Base-by-base conservation (phyloP, 2,329 filamentous ascomycete genomes). In the Pseudonectria foliicola region DNA sequence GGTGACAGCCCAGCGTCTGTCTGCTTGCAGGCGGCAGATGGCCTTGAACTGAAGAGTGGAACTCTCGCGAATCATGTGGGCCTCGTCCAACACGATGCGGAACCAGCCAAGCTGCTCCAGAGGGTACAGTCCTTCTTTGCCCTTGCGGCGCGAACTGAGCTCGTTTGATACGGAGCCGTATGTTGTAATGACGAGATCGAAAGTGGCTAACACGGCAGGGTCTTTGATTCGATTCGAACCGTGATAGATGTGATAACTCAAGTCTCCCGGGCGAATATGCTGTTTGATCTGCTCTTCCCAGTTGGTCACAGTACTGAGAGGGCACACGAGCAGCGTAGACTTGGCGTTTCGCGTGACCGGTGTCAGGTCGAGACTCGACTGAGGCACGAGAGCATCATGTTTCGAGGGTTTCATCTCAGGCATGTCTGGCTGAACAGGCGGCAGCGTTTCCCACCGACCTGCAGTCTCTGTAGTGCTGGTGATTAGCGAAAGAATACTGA, bases 1-100 rank as follows among this genome's bases (percentile, higher is more conserved):
- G 0, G 92, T 96, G n/a, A 96, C 86, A 3, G 89, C 90, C 92
- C 92, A 98, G 24, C 89, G 81, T 23, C 89, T 78, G 53, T 85
- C 75, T 3, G 88, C 85, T 40, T 84, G 73, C 3, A 96, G 68
- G 13, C 77, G 75, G 45, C 87, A 89, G 13, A 92, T 85, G 3
- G 86, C 85, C 56, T 89, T 87, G 35, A 88, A 93, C 47, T 90
- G 83, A 27, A 84, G 68, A 1, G 88, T 90, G 4, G 71, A 75
- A 43, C 85, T 82, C 49, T 93, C 90, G 16, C 92, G 85, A 45
- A 98, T 96, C 60, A 85, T 85, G 57, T 98, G 92, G 1, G 89
- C 92, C 61, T 98, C 90, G 45, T 96, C 90, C 2, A 96, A 73
- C 1, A 95, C 87, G 35, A 96, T 84, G 13, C 90, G 82, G 57